These are phyloP conservation scores for Eutrema salsugineum DNA, from an alignment of 441 rosid species.

Conservation along the genomic window DNA sequence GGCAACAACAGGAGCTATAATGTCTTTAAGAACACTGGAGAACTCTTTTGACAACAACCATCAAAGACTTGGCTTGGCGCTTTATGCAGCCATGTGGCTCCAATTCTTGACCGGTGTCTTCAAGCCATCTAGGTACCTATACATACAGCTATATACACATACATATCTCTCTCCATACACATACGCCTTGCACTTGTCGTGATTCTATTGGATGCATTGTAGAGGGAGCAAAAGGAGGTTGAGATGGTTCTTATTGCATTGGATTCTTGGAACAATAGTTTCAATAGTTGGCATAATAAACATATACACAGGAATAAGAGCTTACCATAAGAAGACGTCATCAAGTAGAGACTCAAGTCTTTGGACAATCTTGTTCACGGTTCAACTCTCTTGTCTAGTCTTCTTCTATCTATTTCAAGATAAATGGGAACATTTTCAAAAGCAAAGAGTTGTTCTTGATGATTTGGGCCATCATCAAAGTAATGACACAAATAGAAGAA, in stretches of 20 bases:
- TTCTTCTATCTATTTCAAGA: conserved; percentile 80
- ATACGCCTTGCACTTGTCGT: background rate
- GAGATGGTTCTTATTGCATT: conserved; percentile 72
- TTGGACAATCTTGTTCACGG: conserved; percentile 77
- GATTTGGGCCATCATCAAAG: background rate
- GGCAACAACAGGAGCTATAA: conserved; percentile 75
- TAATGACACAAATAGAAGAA: conserved; percentile 3
- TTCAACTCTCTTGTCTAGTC: conserved; percentile 52
- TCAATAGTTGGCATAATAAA: conserved; percentile 66
- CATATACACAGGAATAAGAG: conserved; percentile 76
- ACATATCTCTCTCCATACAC: background rate
- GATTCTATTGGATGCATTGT: conserved; percentile 7
- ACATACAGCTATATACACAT: background rate
- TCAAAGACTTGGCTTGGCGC: conserved; percentile 74
- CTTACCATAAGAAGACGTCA: conserved; percentile 55
- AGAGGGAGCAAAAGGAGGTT: conserved; percentile 71
- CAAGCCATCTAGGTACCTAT: conserved; percentile 60
- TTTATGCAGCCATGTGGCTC: conserved; percentile 75
- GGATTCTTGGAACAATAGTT: conserved; percentile 69
- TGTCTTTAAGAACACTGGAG: conserved; percentile 69
- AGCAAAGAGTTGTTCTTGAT: conserved; percentile 46
- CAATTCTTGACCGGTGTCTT: conserved; percentile 68
- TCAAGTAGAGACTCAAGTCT: conserved; percentile 39
- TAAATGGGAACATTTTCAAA: conserved; percentile 70
- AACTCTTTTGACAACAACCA: conserved; percentile 80